Base-by-base conservation (phyloP, 2,329 filamentous ascomycete species). In the Fusarium sambucinum region DNA sequence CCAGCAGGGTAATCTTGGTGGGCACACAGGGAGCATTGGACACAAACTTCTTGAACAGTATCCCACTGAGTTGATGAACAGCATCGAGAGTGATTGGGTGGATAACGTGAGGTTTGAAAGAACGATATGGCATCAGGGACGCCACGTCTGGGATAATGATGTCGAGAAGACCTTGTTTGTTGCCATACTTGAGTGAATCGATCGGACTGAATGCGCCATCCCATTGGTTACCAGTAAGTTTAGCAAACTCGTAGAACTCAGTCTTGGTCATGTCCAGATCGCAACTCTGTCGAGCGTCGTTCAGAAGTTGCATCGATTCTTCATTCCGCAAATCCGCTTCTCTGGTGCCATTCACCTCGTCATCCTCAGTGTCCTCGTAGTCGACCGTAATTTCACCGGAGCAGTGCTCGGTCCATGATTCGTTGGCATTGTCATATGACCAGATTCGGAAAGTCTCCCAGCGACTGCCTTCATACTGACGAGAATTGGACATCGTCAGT, bases 11-110 rank as follows among this genome's bases (percentile, higher is more conserved):
- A 25, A 58, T 55, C 19, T 58, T 58, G 16, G 48, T 58, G 4
- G 55, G 55, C 1, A 58, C 55, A 4, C 55, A 58, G 19, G 55
- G 55, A n/a, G 55, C 55, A 17, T 58, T 58, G 13, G 55, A 58
- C 14, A 58, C 48, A 23, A 55, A 58, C 10, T 58, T 58, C 48
- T 58, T 58, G 23, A 58, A 58, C 1, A 58, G 48, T 19, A 58
- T 44, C 1, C 55, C 55, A 5, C 48, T 44, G 4, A 58, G 55
- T 25, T 58, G 55, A 6, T 58, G 55, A 19, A 58, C 48, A 55
- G 55, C 55, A 4, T 58, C 55, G 0, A 58, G 48, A 1, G 48
- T 58, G 12, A 44, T 55, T 17, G 55, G 55, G 38, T 58, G 55
- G 13, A 58, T 55, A 6, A 54, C n/a, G 5, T 58, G 55, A 25